Evolutionary conservation across 2,329 filamentous ascomycete species (phyloP).

Genomic region (Trichoderma lentiforme): DNA sequence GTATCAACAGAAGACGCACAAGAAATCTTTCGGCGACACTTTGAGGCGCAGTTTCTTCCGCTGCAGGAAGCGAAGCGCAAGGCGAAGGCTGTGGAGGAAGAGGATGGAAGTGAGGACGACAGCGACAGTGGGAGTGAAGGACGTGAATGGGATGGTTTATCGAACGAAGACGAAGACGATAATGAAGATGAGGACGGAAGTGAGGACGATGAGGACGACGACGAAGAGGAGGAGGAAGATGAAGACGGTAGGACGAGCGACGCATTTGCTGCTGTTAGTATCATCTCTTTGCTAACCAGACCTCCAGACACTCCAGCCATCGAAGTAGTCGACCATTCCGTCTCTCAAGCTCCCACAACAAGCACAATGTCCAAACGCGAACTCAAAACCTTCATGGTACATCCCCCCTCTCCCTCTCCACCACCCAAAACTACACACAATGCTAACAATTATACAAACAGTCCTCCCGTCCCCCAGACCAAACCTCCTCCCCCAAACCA

Average conservation of each 20-base stretch:
- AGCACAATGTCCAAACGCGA: constrained; percentile 61
- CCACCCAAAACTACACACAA: neutral
- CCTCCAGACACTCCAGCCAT: constrained; percentile 36
- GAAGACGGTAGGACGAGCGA: neutral
- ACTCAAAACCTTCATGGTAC: constrained; percentile 74
- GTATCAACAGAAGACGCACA: constrained; percentile 55
- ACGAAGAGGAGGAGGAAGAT: constrained; percentile 21
- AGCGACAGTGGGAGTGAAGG: constrained; percentile 24
- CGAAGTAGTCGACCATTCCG: constrained; percentile 62
- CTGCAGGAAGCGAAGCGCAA: constrained; percentile 43
- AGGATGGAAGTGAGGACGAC: constrained; percentile 36
- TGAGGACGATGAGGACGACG: neutral
- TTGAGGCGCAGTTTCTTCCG: constrained; percentile 84
- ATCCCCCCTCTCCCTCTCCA: constrained; percentile 7
- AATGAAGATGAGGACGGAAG: neutral
- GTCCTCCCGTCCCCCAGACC: constrained; percentile 50
- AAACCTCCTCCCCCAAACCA: constrained; percentile 26
- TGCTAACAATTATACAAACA: constrained; percentile 18
- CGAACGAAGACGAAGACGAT: constrained; percentile 23
- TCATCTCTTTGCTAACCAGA: constrained; percentile 7
- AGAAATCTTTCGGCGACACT: constrained; percentile 76
- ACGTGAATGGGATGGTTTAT: constrained; percentile 30
- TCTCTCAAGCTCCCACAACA: constrained; percentile 35
- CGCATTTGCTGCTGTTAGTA: neutral
- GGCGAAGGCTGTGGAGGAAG: constrained; percentile 30